Percentiles rank a stretch among this genome's conserved stretches.
Evolutionary conservation across 768 basidiomycete genomes (phyloP).

Genomic region (Hypholoma sublateritium): DNA sequence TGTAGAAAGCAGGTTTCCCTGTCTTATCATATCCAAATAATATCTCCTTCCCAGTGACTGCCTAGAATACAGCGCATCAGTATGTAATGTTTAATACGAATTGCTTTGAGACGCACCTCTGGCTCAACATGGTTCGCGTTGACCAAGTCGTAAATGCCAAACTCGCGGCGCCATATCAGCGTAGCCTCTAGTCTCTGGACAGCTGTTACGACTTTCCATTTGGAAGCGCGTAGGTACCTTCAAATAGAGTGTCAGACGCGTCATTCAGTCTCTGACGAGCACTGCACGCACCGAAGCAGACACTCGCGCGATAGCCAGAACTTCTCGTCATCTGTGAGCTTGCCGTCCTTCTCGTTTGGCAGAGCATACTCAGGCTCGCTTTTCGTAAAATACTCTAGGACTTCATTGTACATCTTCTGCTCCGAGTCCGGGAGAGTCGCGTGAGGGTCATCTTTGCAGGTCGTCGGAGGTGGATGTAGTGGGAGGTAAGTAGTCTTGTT

Average conservation of each 20-base stretch:
- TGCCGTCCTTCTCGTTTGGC: constrained; percentile 44
- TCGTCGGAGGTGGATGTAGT: constrained; percentile 28
- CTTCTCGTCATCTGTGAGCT: constrained; percentile 63
- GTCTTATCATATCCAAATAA: constrained; percentile 71
- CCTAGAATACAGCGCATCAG: constrained; percentile 35
- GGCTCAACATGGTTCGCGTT: constrained; percentile 66
- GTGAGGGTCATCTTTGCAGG: constrained; percentile 30
- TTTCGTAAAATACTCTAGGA: constrained; percentile 60
- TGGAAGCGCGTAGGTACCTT: constrained; percentile 77
- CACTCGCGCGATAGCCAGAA: constrained; percentile 84
- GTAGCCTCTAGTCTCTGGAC: constrained; percentile 72
- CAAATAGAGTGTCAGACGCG: background rate
- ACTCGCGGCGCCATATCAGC: constrained; percentile 79
- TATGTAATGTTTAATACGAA: background rate
- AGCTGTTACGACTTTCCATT: constrained; percentile 61
- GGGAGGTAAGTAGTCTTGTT: constrained; percentile 32
- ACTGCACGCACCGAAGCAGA: constrained; percentile 51
- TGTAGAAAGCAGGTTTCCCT: constrained; percentile 68
- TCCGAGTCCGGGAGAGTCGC: constrained; percentile 42
- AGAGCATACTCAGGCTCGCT: constrained; percentile 44
- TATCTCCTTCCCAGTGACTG: constrained; percentile 80
- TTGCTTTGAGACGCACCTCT: constrained; percentile 48
- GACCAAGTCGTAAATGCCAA: constrained; percentile 64
- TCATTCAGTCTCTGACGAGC: too few relatives aligned
- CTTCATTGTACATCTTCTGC: constrained; percentile 48